phyloP scores from a whole-genome alignment of 169 alveolate species.

The Perkinsus olseni region DNA sequence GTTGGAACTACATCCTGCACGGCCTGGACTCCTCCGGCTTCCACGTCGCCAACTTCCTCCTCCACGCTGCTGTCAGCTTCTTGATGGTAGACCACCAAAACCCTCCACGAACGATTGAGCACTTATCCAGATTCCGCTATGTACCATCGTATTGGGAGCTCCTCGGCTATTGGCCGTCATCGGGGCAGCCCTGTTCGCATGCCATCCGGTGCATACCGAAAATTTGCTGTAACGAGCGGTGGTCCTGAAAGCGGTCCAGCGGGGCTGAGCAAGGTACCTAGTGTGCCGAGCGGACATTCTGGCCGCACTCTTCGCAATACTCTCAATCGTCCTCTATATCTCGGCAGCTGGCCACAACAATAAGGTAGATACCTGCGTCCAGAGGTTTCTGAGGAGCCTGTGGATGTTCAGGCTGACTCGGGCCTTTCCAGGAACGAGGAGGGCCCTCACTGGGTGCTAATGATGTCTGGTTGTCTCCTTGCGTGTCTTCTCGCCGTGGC shows the following conservation, averaged over 20 bases:
- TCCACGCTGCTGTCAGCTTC: not conserved
- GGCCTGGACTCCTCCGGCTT: constrained; percentile 24
- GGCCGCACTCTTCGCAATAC: not conserved
- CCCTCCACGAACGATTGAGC: not conserved
- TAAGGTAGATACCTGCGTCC: not conserved
- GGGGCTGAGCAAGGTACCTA: too few species aligned
- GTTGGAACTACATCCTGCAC: constrained; percentile 17
- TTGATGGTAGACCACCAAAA: not conserved
- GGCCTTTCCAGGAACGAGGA: not conserved
- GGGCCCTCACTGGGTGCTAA: not conserved
- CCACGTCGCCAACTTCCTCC: constrained; percentile 11
- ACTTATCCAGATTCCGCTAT: not conserved
- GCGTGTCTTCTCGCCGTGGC: not conserved
- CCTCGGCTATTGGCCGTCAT: not conserved
- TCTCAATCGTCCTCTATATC: not conserved
- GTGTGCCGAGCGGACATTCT: constrained; percentile 31
- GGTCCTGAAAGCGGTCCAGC: too few species aligned
- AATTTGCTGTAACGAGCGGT: constrained; percentile 13
- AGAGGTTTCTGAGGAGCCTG: not conserved
- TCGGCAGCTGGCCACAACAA: not conserved
- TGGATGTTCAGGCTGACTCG: not conserved
- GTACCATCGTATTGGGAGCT: not conserved
- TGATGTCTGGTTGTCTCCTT: not conserved
- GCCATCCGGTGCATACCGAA: constrained; percentile 30
- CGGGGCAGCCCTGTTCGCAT: not conserved